phyloP scores from a whole-genome alignment of 2,329 filamentous ascomycete genomes.

The Chaetomiaceae sp. region DNA sequence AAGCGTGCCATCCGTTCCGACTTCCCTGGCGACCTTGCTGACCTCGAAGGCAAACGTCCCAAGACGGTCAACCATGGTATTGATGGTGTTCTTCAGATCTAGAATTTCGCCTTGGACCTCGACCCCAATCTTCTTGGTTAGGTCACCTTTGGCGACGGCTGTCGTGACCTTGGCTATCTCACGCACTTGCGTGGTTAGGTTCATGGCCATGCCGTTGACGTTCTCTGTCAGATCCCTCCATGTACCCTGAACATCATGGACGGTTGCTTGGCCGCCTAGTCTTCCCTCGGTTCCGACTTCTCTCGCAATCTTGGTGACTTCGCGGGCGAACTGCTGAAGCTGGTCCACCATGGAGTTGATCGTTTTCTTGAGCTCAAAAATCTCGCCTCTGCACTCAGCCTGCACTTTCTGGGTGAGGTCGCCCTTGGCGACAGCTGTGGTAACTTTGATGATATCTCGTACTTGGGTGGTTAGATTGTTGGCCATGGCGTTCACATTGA shows the following conservation, averaged over 20 bases:
- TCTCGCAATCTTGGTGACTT: conserved; percentile 92
- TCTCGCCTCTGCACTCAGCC: conserved; percentile 87
- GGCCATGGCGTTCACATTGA: conserved; percentile 85
- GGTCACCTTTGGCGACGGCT: conserved; percentile 86
- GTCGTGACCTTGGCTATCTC: conserved; percentile 97
- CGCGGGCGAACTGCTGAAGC: conserved; percentile 90
- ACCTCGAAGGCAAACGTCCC: conserved; percentile 96
- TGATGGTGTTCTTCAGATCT: conserved; percentile 95
- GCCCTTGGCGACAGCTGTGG: conserved; percentile 69
- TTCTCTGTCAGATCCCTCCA: conserved; percentile 95
- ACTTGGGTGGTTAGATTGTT: conserved; percentile 85
- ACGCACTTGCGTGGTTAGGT: conserved; percentile 93
- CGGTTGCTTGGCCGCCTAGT: conserved; percentile 88
- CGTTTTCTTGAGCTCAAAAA: conserved; percentile 89
- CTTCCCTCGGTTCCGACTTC: conserved; percentile 96
- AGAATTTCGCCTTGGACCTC: conserved; percentile 92
- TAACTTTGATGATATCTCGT: conserved; percentile 86
- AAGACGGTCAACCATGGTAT: conserved; percentile 96
- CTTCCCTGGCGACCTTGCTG: conserved; percentile 90
- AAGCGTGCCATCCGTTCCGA: conserved; percentile 91
- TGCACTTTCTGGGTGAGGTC: conserved; percentile 97
- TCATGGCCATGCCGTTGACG: conserved; percentile 98
- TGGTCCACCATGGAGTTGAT: conserved; percentile 99
- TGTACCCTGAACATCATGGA: conserved; percentile 94
- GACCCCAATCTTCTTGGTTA: conserved; percentile 93